Evolutionary conservation across 768 basidiomycete species (phyloP), one percentile per base, ranked within the genome.

Genomic region (Tulasnella calospora): DNA sequence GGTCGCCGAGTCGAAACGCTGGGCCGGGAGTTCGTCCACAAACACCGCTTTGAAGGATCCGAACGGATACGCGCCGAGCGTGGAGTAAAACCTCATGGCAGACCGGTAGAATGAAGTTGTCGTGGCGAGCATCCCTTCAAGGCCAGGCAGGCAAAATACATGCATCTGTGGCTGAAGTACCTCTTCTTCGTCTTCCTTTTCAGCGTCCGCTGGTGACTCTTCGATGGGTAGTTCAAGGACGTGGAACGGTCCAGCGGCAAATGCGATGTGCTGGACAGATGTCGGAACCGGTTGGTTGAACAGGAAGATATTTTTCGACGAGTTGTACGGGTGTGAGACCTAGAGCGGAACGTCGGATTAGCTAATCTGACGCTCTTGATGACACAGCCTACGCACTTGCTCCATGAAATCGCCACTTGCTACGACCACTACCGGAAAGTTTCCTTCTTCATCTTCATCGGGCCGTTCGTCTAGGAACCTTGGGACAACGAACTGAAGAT

Each of bases 381-480:
- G 9, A 21, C 19, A 33, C 7, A 44, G 4, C 21, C 44, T 44
- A 78, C 82, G 80, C 83, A 93, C 95, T 89, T 97, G 96, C 85
- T 99, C 96, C 81, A 94, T 89, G 69, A 99, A 87, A 82, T 99
- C 97, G 21, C 97, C 98, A 83, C 94, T 98, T 81, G 95, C 96
- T 33, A 96, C 89, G 0, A 97, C 97, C 61, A 96, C 86, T 0
- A 96, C 94, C 2, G 94, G 95, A 80, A 86, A 89, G 35, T 90
- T 88, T 73, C 90, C 91, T 35, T 86, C 86, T 12, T 84, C 81
- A 38, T 82, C 85, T 46, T 88, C 88, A 19, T 30, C 75, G 13
- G 89, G 87, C 83, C 85, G 75, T 73, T 83, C 92, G 80, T 88
- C 87, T 15, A 94, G 85, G 82, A 90, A 92, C 80, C 92, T 88